phyloP scores from a whole-genome alignment of 2,329 filamentous ascomycete genomes.

The Pezicula neosporulosa region DNA sequence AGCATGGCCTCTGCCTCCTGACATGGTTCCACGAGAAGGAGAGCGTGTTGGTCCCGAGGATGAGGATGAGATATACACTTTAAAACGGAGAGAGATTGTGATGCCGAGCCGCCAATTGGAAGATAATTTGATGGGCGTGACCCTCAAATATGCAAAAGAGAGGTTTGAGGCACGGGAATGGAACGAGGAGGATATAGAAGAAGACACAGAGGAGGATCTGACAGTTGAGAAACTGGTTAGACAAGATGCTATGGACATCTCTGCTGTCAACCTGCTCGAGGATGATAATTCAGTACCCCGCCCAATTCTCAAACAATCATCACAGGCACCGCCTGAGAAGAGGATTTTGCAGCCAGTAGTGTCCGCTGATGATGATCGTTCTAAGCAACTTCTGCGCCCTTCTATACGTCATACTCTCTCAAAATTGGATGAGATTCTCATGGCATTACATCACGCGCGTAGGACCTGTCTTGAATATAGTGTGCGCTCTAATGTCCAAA shows the following conservation, averaged over 20 bases:
- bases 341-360: constrained; percentile 42
- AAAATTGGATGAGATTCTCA: constrained; percentile 66
- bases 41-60: constrained; percentile 45
- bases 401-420: constrained; percentile 66
- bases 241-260: too few species aligned
- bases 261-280: too few species aligned
- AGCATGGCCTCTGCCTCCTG: constrained; percentile 73
- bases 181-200: constrained; percentile 16
- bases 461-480: constrained; percentile 41
- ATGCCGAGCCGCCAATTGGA: constrained; percentile 61
- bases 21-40: constrained; percentile 55
- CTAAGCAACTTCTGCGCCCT: constrained; percentile 62
- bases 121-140: constrained; percentile 64
- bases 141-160: constrained; percentile 66
- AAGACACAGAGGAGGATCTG: constrained; percentile 13
- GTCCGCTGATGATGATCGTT: constrained; percentile 68
- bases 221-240: not conserved
- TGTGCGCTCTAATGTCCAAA: constrained; percentile 8
- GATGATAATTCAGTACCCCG: not conserved
- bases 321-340: constrained; percentile 1
- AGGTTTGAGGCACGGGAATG: constrained; percentile 46
- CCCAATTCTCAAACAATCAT: constrained; percentile 9
- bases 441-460: constrained; percentile 65
- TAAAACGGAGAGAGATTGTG: constrained; percentile 38
- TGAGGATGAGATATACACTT: constrained; percentile 47